Percentiles rank a stretch among this genome's conserved stretches.
Conservation (phyloP, 345 rosid species). For the Melastoma malabathricum region DNA sequence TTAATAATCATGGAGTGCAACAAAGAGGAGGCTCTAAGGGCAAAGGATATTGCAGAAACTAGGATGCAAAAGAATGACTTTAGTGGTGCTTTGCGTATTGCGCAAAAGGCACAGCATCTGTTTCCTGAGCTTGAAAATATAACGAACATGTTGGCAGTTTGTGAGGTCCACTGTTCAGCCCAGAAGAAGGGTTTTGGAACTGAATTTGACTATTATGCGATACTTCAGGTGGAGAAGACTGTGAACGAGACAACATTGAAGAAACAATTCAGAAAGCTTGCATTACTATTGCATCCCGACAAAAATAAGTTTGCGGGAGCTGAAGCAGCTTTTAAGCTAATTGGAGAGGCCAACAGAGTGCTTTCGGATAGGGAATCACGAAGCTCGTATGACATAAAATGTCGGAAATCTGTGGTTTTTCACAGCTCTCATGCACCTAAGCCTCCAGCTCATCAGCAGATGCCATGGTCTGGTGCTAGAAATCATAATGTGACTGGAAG, state of each 20-base stretch:
- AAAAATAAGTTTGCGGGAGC: slow-evolving; percentile 79
- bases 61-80: slow-evolving; percentile 47
- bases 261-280: slow-evolving; percentile 80
- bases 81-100: slow-evolving; percentile 41
- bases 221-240: slow-evolving; percentile 48
- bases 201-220: slow-evolving; percentile 69
- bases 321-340: slow-evolving; percentile 81
- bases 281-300: slow-evolving; percentile 81
- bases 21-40: slow-evolving; percentile 81
- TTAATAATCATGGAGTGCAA: slow-evolving; percentile 53
- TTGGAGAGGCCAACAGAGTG: slow-evolving; percentile 64
- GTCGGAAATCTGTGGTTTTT: slow-evolving; percentile 10
- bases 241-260: slow-evolving; percentile 45
- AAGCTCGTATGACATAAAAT: slow-evolving; percentile 37
- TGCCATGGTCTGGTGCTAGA: slow-evolving; percentile 14
- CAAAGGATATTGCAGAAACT: slow-evolving; percentile 47
- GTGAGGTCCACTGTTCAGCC: slow-evolving; percentile 63
- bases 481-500: slow-evolving; percentile 14
- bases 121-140: slow-evolving; percentile 49
- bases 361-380: slow-evolving; percentile 45
- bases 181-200: slow-evolving; percentile 34
- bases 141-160: slow-evolving; percentile 48
- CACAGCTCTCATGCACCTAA: slow-evolving; percentile 7
- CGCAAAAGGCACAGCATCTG: slow-evolving; percentile 49
- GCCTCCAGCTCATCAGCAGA: slow-evolving; percentile 16